Base-by-base conservation (phyloP, 257 asterid species). In the Pogostemon cablin region DNA sequence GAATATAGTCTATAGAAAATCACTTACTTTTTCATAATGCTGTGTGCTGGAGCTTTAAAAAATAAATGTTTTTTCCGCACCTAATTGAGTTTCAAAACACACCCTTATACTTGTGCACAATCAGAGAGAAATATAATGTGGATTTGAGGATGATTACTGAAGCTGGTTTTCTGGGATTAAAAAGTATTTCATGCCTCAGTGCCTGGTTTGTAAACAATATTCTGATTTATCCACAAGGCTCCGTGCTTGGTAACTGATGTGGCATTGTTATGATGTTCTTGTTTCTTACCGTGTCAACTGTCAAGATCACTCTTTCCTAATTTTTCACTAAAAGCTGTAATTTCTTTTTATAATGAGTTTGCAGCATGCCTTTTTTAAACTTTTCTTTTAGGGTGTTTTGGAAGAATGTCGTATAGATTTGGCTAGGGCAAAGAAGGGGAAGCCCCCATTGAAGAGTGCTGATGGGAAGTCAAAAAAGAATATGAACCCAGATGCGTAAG, bases 401-500 rank as follows among this genome's bases (percentile, higher is more conserved):
- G 86, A 90, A 74, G 98, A 92, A 72, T 73, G 86, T 72, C 77
- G 73, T 80, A 76, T 75, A 25, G 96, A 89, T 81, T 77, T 95
- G 80, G 81, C 82, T 68, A 83, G 96, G 83, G 95, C 90, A 12
- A 91, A 86, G 80, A 91, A 89, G 69, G 99, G 98, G 64, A 91
- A 89, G 81, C 90, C 98, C 34, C 95, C 91, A 32, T 42, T 78
- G 73, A 86, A 89, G 82, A 66, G 73, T 71, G 83, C 93, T 38
- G 99, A 95, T 77, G 99, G 96, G 77, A 86, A 91, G 81, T 39
- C 86, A 54, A 95, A 89, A 86, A 91, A 90, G 80, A 91, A 85
- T 80, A 53, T 91, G 83, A 86, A 84, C 77, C 93, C 98, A 3
- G 96, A 95, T 49, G 89, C 93, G 99, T 95, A 84, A 80, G 84